A percentile compares a stretch with the other conserved stretches of the same genome.
These are phyloP conservation scores for Emmonsiellopsis sp. DNA, from an alignment of 2,329 filamentous ascomycete genomes.

Conservation along the genomic window DNA sequence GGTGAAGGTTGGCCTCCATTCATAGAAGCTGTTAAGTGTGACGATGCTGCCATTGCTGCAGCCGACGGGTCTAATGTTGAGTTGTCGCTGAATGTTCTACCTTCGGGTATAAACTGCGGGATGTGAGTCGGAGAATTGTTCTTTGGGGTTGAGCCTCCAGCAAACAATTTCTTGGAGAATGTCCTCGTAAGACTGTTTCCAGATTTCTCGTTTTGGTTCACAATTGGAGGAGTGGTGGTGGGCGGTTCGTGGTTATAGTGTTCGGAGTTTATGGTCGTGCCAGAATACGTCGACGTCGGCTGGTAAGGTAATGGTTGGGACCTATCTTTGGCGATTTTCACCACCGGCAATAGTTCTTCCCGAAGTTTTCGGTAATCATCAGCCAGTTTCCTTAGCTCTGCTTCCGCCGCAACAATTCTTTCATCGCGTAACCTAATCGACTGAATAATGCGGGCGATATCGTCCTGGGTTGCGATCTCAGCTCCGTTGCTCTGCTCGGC, in stretches of 20 bases:
- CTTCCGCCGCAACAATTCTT: slow-evolving; percentile 72
- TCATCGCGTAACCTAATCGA: slow-evolving; percentile 85
- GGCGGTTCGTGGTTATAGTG: slow-evolving; percentile 28
- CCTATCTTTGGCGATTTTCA: slow-evolving; percentile 84
- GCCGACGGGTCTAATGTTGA: slow-evolving; percentile 56
- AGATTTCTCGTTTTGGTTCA: slow-evolving; percentile 28
- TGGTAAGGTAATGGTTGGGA: slow-evolving; percentile 70
- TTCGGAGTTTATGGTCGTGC: slow-evolving; percentile 19
- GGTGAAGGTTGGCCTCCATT: slow-evolving; percentile 51
- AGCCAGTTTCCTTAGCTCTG: slow-evolving; percentile 70
- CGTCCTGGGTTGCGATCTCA: slow-evolving; percentile 79
- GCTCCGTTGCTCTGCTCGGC: slow-evolving; percentile 82
- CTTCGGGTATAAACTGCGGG: slow-evolving; percentile 56
- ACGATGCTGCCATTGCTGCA: slow-evolving; percentile 60
- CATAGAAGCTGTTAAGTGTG: slow-evolving; percentile 50
- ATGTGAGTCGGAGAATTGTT: slow-evolving; percentile 65
- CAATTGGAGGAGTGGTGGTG: slow-evolving; percentile 25
- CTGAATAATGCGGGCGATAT: slow-evolving; percentile 83
- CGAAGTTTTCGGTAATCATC: slow-evolving; percentile 83
- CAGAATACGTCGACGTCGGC: slow-evolving; percentile 19
- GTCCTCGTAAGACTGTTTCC: slow-evolving; percentile 56
- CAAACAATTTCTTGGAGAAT: slow-evolving; percentile 63
- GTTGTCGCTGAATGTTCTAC: slow-evolving; percentile 45
- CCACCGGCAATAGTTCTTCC: slow-evolving; percentile 83
- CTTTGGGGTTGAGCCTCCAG: slow-evolving; percentile 63